Conservation (phyloP, 257 asterid genomes). For the Primulina tabacum region DNA sequence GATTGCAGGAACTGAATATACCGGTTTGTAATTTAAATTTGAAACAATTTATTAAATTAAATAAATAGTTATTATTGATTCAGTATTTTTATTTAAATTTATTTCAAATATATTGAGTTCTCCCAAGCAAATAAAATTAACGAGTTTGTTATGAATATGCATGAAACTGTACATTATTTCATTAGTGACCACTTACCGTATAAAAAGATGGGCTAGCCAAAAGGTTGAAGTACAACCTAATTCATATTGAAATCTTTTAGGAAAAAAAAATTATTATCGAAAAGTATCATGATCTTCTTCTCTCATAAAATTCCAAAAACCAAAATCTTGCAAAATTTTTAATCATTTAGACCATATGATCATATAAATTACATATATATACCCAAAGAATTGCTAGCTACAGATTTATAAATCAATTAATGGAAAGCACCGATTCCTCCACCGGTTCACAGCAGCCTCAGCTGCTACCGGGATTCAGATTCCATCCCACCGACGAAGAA, state of each 20-base stretch:
- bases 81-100: too few species aligned
- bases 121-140: too few species aligned
- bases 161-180: conserved; percentile 5
- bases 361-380: not conserved
- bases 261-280: not conserved
- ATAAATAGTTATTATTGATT: too few species aligned
- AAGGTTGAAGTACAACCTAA: conserved; percentile 21
- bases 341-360: not conserved
- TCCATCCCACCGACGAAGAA: conserved; percentile 73
- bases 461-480: conserved; percentile 62
- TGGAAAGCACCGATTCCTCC: conserved; percentile 61
- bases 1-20: too few species aligned
- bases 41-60: too few species aligned
- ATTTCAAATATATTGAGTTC: too few species aligned
- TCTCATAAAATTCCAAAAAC: conserved; percentile 23
- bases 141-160: not conserved
- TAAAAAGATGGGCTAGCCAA: conserved; percentile 32
- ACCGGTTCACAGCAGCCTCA: conserved; percentile 48
- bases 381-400: not conserved
- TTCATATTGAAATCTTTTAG: conserved; percentile 16
- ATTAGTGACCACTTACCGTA: conserved; percentile 32
- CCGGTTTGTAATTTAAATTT: too few species aligned
- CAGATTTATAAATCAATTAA: not conserved
- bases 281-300: conserved; percentile 26
- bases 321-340: conserved; percentile 9